These are phyloP conservation scores for Phylloboletellus chloephorus DNA, from an alignment of 1,284 basidiomycete genomes.

Conservation along the genomic window DNA sequence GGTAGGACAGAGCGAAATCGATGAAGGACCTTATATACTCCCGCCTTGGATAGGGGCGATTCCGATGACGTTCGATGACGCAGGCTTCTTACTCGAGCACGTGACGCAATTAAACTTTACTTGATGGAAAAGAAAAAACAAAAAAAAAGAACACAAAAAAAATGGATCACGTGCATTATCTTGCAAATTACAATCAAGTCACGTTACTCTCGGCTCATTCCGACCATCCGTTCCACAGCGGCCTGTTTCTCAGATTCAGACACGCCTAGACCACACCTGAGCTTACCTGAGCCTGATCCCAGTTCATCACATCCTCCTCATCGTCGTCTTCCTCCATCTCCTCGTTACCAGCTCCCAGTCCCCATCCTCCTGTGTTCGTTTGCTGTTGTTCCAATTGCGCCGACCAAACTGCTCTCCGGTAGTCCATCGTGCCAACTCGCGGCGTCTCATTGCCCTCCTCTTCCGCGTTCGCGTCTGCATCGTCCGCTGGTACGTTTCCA, in stretches of 20 bases:
- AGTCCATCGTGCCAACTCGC: constrained; percentile 33
- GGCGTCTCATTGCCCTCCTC: constrained; percentile 51
- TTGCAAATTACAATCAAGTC: no score
- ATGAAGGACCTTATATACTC: no score
- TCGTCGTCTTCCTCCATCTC: constrained; percentile 37
- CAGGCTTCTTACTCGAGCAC: no score
- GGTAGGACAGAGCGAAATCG: no score
- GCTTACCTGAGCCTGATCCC: constrained; percentile 60
- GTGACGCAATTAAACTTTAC: no score
- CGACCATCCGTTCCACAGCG: constrained; percentile 61
- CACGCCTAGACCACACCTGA: background rate
- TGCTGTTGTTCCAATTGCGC: constrained; percentile 20
- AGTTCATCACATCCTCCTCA: constrained; percentile 49
- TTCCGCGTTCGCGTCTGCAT: constrained; percentile 18
- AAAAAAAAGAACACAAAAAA: no score
- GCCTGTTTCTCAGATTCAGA: constrained; percentile 34
- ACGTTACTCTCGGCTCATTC: no score
- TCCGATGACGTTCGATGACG: no score
- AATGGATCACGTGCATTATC: no score
- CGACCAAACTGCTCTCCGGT: constrained; percentile 15
- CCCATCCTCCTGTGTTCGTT: constrained; percentile 59
- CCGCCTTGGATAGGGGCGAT: no score
- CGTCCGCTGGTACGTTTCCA: constrained; percentile 13
- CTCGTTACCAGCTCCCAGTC: constrained; percentile 52
- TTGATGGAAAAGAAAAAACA: no score